Evolutionary conservation across 345 rosid genomes (phyloP).

Genomic region (Pistacia integerrima): DNA sequence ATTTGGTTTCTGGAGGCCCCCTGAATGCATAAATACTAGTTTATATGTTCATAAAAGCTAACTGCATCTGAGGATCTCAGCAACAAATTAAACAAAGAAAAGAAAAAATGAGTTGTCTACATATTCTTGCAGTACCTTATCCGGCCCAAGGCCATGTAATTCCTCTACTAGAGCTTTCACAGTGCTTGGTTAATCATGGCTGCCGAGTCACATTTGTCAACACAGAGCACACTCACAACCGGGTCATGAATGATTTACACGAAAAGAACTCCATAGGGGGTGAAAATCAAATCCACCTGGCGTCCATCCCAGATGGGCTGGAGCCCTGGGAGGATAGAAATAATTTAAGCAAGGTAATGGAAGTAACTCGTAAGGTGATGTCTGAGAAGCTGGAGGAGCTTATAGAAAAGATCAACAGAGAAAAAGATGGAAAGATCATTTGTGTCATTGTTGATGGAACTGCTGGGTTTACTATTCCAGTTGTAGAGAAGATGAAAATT

Average conservation of each 20-base stretch:
- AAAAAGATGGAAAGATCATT: constrained; percentile 3
- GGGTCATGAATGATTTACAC: background rate
- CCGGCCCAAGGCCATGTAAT: constrained; percentile 5
- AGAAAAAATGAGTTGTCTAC: background rate
- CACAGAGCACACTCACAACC: constrained; percentile 9
- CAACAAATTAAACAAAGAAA: background rate
- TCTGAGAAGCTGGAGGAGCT: constrained; percentile 11
- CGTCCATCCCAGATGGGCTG: constrained; percentile 10
- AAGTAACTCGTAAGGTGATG: background rate
- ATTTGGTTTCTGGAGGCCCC: too few species aligned
- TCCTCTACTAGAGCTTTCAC: constrained; percentile 22
- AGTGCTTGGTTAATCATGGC: constrained; percentile 12
- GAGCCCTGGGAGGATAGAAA: constrained; percentile 7
- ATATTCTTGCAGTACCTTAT: background rate
- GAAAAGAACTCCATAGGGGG: background rate
- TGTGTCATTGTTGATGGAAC: constrained; percentile 13
- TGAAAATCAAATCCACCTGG: background rate
- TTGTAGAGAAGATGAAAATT: constrained; percentile 18
- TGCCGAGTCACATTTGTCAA: constrained; percentile 25
- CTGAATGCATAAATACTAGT: too few species aligned
- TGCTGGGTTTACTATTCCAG: constrained; percentile 10
- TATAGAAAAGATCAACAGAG: background rate
- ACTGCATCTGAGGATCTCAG: too few species aligned
- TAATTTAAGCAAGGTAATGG: background rate
- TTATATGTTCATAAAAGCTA: too few species aligned